Evolutionary conservation across 2,329 filamentous ascomycete species (phyloP).

Genomic region (Thelonectria discophora): DNA sequence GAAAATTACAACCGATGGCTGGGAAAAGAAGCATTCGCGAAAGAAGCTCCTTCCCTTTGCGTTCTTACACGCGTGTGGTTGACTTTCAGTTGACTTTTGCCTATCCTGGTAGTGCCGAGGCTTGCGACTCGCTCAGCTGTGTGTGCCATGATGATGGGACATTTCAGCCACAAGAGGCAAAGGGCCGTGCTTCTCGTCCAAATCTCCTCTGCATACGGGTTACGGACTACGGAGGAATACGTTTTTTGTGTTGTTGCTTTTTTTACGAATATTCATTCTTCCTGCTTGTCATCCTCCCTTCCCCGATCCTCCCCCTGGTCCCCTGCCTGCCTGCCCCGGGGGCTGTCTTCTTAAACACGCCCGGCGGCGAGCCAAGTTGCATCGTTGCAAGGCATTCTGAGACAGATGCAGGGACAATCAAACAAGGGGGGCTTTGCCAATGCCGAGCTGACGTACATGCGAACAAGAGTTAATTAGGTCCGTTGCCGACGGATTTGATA

Average conservation of each 20-base stretch:
- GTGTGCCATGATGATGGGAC: no score
- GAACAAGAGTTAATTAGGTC: neutral
- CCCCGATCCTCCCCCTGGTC: neutral
- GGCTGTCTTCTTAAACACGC: no score
- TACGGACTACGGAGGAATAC: neutral
- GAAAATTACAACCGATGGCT: neutral
- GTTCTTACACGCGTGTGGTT: neutral
- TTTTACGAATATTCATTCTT: neutral
- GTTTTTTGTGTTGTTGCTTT: neutral
- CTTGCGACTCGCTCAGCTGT: no score
- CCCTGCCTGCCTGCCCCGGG: no score
- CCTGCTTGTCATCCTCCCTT: neutral
- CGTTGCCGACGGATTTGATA: neutral
- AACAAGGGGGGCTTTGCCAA: neutral
- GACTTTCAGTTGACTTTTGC: neutral
- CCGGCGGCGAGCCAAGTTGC: no score
- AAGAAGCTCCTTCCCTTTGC: neutral
- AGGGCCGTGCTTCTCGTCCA: neutral
- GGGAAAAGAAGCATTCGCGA: neutral
- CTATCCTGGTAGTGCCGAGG: neutral
- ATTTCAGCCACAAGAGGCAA: neutral
- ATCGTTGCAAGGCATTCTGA: neutral
- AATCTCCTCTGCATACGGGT: no score
- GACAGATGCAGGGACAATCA: neutral
- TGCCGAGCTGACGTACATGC: constrained; percentile 13